Conservation (phyloP, 345 rosid species). For the Bruguiera gymnorhiza region DNA sequence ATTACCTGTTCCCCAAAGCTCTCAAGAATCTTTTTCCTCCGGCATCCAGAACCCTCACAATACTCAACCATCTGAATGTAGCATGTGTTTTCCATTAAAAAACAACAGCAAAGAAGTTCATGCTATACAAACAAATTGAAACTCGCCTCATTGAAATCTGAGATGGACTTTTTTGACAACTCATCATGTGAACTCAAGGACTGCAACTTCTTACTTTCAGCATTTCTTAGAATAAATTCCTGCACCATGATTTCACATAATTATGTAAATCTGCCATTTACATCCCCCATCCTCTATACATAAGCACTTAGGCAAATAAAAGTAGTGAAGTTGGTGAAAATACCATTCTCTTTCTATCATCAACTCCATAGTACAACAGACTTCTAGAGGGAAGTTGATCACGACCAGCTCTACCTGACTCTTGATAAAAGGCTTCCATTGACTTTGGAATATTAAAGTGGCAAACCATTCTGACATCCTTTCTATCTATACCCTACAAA, state of each 20-base stretch:
- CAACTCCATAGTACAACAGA: constrained; percentile 84
- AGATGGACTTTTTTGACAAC: constrained; percentile 48
- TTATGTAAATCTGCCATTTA: constrained; percentile 13
- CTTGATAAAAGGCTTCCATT: constrained; percentile 98
- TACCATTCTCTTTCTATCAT: constrained; percentile 88
- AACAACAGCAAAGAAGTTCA: constrained; percentile 12
- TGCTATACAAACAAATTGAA: neutral
- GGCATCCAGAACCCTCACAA: constrained; percentile 90
- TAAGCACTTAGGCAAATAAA: neutral
- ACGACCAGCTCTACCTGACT: constrained; percentile 98
- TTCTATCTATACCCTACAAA: constrained; percentile 86
- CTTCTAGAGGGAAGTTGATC: constrained; percentile 85
- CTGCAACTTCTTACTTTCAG: constrained; percentile 56
- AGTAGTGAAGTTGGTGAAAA: constrained; percentile 15
- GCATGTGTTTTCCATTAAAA: constrained; percentile 12
- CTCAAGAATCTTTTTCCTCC: constrained; percentile 81
- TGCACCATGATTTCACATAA: constrained; percentile 31
- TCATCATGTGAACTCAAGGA: constrained; percentile 44
- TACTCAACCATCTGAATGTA: constrained; percentile 72
- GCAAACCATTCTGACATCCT: constrained; percentile 92
- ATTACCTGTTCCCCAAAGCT: constrained; percentile 90
- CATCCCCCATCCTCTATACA: neutral
- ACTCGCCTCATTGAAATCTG: constrained; percentile 71
- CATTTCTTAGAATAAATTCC: constrained; percentile 77
- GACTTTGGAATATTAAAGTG: constrained; percentile 92